Conservation (phyloP, 176 grass and related monocot genomes). For the Panicum miliaceum region DNA sequence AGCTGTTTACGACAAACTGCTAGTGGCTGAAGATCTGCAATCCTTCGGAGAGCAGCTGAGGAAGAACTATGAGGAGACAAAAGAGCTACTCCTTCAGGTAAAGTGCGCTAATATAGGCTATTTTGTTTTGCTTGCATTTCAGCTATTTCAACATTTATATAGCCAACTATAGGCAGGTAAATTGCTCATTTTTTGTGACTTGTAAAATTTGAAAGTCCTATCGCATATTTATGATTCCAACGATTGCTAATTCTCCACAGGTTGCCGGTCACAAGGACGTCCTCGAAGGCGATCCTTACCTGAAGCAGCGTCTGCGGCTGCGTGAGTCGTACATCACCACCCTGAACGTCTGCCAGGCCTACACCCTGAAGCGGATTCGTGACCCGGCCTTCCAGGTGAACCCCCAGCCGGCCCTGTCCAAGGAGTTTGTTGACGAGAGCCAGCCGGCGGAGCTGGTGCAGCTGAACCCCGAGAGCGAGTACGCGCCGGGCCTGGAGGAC, state of each 20-base stretch:
- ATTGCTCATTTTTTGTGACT: not conserved
- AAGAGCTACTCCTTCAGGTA: slow-evolving; percentile 91
- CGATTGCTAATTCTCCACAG: slow-evolving; percentile 33
- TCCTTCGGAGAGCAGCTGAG: slow-evolving; percentile 80
- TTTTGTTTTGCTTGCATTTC: slow-evolving; percentile 30
- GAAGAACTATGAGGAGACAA: slow-evolving; percentile 90
- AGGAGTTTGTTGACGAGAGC: slow-evolving; percentile 45
- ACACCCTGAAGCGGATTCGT: slow-evolving; percentile 84
- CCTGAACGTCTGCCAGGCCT: slow-evolving; percentile 89
- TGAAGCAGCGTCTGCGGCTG: slow-evolving; percentile 76
- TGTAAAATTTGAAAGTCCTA: not conserved
- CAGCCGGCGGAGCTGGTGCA: slow-evolving; percentile 60
- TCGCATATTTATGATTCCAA: slow-evolving; percentile 23
- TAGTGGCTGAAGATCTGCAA: slow-evolving; percentile 76
- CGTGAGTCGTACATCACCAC: slow-evolving; percentile 87
- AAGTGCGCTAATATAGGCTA: slow-evolving; percentile 27
- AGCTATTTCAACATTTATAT: not conserved
- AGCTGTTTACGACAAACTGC: slow-evolving; percentile 87
- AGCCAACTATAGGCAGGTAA: not conserved
- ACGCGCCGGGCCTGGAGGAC: slow-evolving; percentile 81
- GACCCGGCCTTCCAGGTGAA: slow-evolving; percentile 72
- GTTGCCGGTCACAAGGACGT: slow-evolving; percentile 83
- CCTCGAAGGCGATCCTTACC: slow-evolving; percentile 76
- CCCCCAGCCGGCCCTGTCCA: slow-evolving; percentile 57
- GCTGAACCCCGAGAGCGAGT: slow-evolving; percentile 72